Evolutionary conservation across 1,284 basidiomycete genomes (phyloP).

Genomic region (Ceratobasidium papillatum): DNA sequence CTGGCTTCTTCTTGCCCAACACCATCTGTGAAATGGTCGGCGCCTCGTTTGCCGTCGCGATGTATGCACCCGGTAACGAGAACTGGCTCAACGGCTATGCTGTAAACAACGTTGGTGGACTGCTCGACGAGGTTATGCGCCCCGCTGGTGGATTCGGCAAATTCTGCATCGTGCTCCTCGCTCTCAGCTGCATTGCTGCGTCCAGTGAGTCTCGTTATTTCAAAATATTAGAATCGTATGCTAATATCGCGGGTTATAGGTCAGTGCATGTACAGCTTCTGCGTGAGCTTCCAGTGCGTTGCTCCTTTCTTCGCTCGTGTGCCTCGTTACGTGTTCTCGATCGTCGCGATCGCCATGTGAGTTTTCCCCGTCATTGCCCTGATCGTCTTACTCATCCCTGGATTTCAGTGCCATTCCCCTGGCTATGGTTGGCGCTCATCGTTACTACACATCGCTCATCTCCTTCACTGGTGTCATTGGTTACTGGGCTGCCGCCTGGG

Average conservation of each 20-base stretch:
- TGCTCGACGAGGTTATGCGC: slow-evolving; percentile 54
- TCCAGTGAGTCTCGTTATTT: not conserved
- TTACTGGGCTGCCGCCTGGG: slow-evolving; percentile 72
- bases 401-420: slow-evolving; percentile 64
- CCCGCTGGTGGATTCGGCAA: slow-evolving; percentile 61
- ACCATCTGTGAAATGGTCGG: slow-evolving; percentile 51
- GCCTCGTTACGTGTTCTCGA: slow-evolving; percentile 87
- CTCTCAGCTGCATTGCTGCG: slow-evolving; percentile 81
- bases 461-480: slow-evolving; percentile 78
- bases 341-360: slow-evolving; percentile 77
- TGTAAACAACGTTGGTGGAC: slow-evolving; percentile 52
- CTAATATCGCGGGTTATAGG: slow-evolving; percentile 46
- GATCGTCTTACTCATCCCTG: not conserved
- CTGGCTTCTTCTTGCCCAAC: slow-evolving; percentile 55
- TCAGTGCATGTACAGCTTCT: slow-evolving; percentile 76
- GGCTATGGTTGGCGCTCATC: slow-evolving; percentile 72
- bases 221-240: not conserved
- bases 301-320: slow-evolving; percentile 69
- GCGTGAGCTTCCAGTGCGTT: slow-evolving; percentile 81
- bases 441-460: slow-evolving; percentile 69
- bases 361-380: not conserved
- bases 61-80: slow-evolving; percentile 49
- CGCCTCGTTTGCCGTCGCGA: slow-evolving; percentile 50
- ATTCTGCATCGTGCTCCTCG: slow-evolving; percentile 75
- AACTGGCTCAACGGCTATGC: slow-evolving; percentile 51